phyloP scores from a whole-genome alignment of 2,329 filamentous ascomycete genomes.

The Raffaelea albimanens region DNA sequence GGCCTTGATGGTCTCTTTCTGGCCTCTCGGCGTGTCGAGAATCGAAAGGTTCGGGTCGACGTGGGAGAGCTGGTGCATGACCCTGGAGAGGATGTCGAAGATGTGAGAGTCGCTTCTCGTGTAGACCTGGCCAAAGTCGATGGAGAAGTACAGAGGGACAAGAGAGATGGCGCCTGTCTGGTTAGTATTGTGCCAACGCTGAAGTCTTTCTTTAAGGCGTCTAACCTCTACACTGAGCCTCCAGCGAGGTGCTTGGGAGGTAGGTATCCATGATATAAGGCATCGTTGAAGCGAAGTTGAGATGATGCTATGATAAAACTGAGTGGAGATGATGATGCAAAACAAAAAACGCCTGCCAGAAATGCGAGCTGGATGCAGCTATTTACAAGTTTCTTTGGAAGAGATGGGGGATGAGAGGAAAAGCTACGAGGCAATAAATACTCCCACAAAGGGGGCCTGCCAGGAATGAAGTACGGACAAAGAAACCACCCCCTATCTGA shows the following conservation, averaged over 20 bases:
- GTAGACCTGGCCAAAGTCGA: slow-evolving; percentile 18
- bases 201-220: not conserved
- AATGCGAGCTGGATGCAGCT: no score
- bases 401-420: no score
- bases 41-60: slow-evolving; percentile 11
- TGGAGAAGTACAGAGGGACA: slow-evolving; percentile 17
- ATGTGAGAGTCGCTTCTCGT: slow-evolving; percentile 18
- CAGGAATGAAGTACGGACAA: not conserved
- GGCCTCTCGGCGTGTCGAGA: slow-evolving; percentile 13
- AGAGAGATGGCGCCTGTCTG: slow-evolving; percentile 19
- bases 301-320: no score
- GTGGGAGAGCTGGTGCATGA: slow-evolving; percentile 16
- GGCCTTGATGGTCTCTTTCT: slow-evolving; percentile 19
- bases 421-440: not conserved
- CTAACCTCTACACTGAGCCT: slow-evolving; percentile 6
- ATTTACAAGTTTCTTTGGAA: no score
- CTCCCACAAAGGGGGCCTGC: not conserved
- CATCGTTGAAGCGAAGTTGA: no score
- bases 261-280: not conserved
- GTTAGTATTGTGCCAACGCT: not conserved
- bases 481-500: no score
- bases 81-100: slow-evolving; percentile 16
- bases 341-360: no score
- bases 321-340: no score
- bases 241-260: no score